Evolutionary conservation across 225 moss, liverwort and hornwort genomes (phyloP).

Genomic region (Rhytidiadelphus loreus): DNA sequence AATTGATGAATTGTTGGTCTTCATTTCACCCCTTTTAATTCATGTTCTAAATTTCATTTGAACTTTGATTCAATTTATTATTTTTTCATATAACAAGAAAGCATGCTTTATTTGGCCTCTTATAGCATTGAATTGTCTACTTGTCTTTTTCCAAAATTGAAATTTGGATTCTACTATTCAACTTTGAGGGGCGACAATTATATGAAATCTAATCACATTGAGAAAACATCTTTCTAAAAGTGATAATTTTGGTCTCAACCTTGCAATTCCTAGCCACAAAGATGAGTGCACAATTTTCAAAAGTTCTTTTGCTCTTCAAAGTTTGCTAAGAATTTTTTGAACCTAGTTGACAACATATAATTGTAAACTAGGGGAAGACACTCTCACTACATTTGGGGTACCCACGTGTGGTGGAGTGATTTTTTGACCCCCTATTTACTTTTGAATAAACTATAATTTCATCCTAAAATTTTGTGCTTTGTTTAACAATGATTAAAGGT

Average conservation of each 20-base stretch:
- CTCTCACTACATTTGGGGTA: too few species aligned
- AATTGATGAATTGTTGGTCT: neutral
- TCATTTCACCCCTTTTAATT: neutral
- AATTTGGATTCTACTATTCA: neutral
- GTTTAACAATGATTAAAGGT: too few species aligned
- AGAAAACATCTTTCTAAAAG: neutral
- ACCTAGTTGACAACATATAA: neutral
- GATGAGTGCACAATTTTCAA: neutral
- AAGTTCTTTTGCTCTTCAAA: neutral
- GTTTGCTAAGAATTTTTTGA: neutral
- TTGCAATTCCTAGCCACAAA: neutral
- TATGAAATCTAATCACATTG: neutral
- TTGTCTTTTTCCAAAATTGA: neutral
- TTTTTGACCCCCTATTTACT: too few species aligned
- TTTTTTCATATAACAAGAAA: neutral
- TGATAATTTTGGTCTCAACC: neutral
- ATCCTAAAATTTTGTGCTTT: too few species aligned
- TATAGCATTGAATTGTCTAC: neutral
- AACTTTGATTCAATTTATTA: neutral
- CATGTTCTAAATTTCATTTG: neutral
- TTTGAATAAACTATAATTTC: too few species aligned
- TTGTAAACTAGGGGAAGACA: too few species aligned
- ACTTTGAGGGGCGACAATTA: neutral
- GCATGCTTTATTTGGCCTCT: accelerated
- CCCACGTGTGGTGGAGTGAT: too few species aligned